Conservation (phyloP, 1,284 basidiomycete species). For the Ganoderma lingzhi region DNA sequence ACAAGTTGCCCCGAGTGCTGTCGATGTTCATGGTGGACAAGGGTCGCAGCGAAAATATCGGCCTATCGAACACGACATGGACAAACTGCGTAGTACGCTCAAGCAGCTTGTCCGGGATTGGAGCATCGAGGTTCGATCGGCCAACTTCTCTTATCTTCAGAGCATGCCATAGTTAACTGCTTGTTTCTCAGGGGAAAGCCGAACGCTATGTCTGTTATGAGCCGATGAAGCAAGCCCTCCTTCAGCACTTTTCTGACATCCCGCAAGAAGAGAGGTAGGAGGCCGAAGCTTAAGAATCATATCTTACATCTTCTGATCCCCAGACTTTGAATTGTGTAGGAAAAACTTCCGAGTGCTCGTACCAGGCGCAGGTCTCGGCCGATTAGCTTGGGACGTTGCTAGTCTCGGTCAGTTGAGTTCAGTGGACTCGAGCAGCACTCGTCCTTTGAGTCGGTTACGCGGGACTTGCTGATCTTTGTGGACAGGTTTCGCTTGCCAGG, state of each 20-base stretch:
- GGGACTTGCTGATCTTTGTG: neutral
- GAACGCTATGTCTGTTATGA: slow-evolving; percentile 84
- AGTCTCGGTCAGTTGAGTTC: slow-evolving; percentile 62
- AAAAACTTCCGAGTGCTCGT: slow-evolving; percentile 78
- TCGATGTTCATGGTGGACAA: slow-evolving; percentile 11
- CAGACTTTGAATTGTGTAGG: slow-evolving; percentile 42
- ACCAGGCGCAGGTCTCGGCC: slow-evolving; percentile 87
- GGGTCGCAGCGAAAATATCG: slow-evolving; percentile 46
- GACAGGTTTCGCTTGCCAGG: slow-evolving; percentile 86
- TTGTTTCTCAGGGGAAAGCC: slow-evolving; percentile 62
- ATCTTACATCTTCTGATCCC: neutral
- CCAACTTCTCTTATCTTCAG: neutral
- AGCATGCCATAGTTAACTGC: neutral
- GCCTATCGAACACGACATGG: slow-evolving; percentile 78
- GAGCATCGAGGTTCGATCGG: slow-evolving; percentile 65
- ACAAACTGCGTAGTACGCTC: slow-evolving; percentile 89
- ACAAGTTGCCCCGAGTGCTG: slow-evolving; percentile 38
- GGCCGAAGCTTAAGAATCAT: neutral
- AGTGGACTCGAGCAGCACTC: neutral
- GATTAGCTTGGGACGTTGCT: slow-evolving; percentile 88
- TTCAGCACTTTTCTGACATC: slow-evolving; percentile 64
- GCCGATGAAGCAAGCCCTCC: slow-evolving; percentile 81
- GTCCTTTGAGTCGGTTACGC: neutral
- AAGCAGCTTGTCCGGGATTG: slow-evolving; percentile 94
- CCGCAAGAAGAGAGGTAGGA: slow-evolving; percentile 60